These are phyloP conservation scores for Monascus purpureus DNA, from an alignment of 495 filamentous ascomycete genomes.

Conservation along the genomic window DNA sequence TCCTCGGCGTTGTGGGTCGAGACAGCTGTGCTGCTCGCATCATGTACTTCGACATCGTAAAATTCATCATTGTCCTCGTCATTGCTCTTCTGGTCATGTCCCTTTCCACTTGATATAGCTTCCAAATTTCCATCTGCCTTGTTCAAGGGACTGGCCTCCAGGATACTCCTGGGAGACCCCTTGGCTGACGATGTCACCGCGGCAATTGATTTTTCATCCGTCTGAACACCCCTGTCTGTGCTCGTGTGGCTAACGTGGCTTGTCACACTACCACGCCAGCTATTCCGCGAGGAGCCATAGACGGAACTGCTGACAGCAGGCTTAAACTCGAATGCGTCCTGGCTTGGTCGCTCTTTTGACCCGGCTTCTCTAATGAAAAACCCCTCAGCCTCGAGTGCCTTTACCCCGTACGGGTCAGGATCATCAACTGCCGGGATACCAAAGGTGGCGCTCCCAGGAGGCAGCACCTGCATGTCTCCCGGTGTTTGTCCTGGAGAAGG, in stretches of 20 bases:
- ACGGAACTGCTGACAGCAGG: slow-evolving; percentile 64
- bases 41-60: slow-evolving; percentile 28
- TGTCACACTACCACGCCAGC: slow-evolving; percentile 54
- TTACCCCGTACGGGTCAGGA: slow-evolving; percentile 80
- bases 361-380: slow-evolving; percentile 80
- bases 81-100: slow-evolving; percentile 3
- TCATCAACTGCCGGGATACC: slow-evolving; percentile 61
- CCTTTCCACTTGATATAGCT: slow-evolving; percentile 11
- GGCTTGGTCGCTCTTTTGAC: slow-evolving; percentile 48
- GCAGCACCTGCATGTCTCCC: slow-evolving; percentile 51
- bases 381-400: slow-evolving; percentile 70
- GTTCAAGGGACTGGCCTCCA: no score
- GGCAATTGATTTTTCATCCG: slow-evolving; percentile 36
- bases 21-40: slow-evolving; percentile 28
- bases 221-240: slow-evolving; percentile 45
- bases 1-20: slow-evolving; percentile 36
- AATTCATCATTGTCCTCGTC: slow-evolving; percentile 10
- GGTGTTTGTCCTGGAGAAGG: slow-evolving; percentile 50
- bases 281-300: slow-evolving; percentile 39
- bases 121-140: no score
- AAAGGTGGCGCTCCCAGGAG: slow-evolving; percentile 33
- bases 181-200: slow-evolving; percentile 20
- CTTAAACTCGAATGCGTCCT: slow-evolving; percentile 66
- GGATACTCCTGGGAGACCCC: slow-evolving; percentile 10
- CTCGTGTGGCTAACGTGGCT: slow-evolving; percentile 39